A percentile compares a stretch with the other conserved stretches of the same genome.
phyloP scores from a whole-genome alignment of 495 filamentous ascomycete genomes.

The Talaromyces trachyspermus region DNA sequence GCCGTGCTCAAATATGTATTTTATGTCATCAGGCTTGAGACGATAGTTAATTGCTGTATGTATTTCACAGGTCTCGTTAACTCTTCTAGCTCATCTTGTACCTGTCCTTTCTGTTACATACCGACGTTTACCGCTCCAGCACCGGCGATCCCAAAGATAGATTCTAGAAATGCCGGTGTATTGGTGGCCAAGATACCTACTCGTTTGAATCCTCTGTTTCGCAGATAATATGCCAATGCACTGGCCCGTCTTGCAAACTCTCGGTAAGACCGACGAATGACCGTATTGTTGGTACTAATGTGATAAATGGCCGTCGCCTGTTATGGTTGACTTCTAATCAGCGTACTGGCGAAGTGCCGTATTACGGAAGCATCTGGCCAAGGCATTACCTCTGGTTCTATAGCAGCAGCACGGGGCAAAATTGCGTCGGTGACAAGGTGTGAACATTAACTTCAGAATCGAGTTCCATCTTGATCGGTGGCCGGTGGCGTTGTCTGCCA shows the following conservation, averaged over 20 bases:
- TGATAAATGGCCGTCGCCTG: slow-evolving; percentile 82
- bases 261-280: slow-evolving; percentile 66
- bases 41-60: slow-evolving; percentile 70
- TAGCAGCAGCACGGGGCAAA: slow-evolving; percentile 80
- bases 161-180: slow-evolving; percentile 88
- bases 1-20: slow-evolving; percentile 80
- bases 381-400: slow-evolving; percentile 72
- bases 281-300: slow-evolving; percentile 65
- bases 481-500: not conserved
- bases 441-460: slow-evolving; percentile 53
- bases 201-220: slow-evolving; percentile 58
- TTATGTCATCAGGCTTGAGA: slow-evolving; percentile 77
- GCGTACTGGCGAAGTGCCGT: too few species aligned
- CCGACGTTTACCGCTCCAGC: slow-evolving; percentile 73
- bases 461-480: not conserved
- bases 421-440: slow-evolving; percentile 79
- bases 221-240: slow-evolving; percentile 79
- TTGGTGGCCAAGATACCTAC: slow-evolving; percentile 82
- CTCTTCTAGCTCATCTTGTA: slow-evolving; percentile 1
- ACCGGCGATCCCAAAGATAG: slow-evolving; percentile 80
- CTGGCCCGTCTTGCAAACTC: slow-evolving; percentile 76
- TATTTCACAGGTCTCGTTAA: not conserved
- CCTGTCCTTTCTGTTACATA: slow-evolving; percentile 15
- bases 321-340: slow-evolving; percentile 1
- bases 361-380: too few species aligned